phyloP scores from a whole-genome alignment of 179 eudicot species.

The Silene vulgaris region DNA sequence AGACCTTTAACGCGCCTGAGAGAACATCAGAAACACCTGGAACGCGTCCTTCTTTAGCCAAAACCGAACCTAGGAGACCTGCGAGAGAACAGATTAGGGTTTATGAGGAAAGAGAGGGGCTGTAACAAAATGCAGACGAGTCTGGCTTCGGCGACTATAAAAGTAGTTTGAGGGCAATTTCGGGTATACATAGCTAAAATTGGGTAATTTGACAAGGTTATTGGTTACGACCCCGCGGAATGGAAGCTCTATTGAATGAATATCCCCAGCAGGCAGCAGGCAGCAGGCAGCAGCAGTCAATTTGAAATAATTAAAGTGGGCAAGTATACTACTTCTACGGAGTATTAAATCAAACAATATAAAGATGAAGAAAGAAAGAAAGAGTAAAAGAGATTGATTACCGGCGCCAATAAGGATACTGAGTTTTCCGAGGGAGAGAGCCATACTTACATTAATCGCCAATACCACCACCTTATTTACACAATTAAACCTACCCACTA shows the following conservation, averaged over 20 bases:
- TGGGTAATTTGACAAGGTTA: too few relatives aligned
- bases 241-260: too few relatives aligned
- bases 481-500: too few relatives aligned
- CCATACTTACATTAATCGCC: constrained; percentile 34
- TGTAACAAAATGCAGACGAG: background rate
- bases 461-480: too few relatives aligned
- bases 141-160: too few relatives aligned
- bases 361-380: background rate
- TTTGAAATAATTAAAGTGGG: too few relatives aligned
- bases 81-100: constrained; percentile 14
- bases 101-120: background rate
- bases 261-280: too few relatives aligned
- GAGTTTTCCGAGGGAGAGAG: constrained; percentile 69
- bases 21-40: constrained; percentile 62
- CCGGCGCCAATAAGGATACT: constrained; percentile 79
- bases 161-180: too few relatives aligned
- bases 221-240: too few relatives aligned
- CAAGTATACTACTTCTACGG: too few relatives aligned
- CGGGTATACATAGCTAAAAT: too few relatives aligned
- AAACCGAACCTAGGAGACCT: constrained; percentile 71
- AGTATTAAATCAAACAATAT: background rate
- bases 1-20: constrained; percentile 77
- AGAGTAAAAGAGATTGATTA: constrained; percentile 8
- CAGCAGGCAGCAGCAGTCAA: too few relatives aligned
- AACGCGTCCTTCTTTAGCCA: constrained; percentile 73